Percentiles rank a stretch among this genome's conserved stretches.
These are phyloP conservation scores for Pestalotiopsis sp. DNA, from an alignment of 2,329 filamentous ascomycete genomes.

Conservation along the genomic window DNA sequence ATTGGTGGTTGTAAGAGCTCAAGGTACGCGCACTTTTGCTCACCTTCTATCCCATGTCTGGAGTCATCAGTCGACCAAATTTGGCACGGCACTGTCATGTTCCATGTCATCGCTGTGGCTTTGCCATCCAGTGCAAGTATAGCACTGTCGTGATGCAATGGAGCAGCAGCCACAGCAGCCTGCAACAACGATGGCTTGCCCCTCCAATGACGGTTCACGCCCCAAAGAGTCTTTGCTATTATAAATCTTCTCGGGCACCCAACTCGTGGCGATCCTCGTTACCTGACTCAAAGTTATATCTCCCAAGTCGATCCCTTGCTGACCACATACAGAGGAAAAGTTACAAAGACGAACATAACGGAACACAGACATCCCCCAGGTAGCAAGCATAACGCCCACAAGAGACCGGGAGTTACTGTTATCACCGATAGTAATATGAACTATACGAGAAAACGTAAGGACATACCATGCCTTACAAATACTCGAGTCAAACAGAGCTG, in stretches of 20 bases:
- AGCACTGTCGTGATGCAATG: not conserved
- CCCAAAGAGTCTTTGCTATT: not conserved
- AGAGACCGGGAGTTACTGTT: not conserved
- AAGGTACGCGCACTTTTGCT: not conserved
- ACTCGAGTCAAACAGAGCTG: not conserved
- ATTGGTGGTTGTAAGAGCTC: not conserved
- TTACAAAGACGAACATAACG: not conserved
- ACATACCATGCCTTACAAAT: not conserved
- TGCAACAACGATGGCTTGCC: not conserved
- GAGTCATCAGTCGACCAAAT: not conserved
- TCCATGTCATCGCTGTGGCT: not conserved
- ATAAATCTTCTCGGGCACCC: not conserved
- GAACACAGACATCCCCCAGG: not conserved
- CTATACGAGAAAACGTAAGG: conserved; percentile 9
- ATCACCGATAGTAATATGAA: conserved; percentile 4
- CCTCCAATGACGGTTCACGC: not conserved
- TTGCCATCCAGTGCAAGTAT: not conserved
- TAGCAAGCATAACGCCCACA: not conserved
- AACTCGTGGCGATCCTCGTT: not conserved
- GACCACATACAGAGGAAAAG: not conserved
- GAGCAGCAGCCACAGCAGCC: not conserved
- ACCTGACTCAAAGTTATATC: not conserved
- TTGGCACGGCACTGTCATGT: not conserved
- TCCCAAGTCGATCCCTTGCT: not conserved
- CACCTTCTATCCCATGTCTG: not conserved